Base-by-base conservation (phyloP, 257 asterid species). In the Ophiorrhiza pumila region DNA sequence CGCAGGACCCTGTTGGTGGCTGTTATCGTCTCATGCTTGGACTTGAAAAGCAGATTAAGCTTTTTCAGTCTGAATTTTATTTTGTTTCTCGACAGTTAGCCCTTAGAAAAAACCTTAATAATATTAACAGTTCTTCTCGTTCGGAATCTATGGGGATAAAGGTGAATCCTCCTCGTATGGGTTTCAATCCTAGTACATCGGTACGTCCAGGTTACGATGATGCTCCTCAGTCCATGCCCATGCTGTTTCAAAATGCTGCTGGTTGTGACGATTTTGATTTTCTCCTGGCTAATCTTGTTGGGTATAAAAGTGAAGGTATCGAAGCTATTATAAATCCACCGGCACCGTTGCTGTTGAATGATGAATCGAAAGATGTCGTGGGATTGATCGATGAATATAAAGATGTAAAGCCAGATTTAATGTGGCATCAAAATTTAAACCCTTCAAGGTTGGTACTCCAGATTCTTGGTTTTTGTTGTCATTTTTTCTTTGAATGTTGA, bases 1-100 rank as follows among this genome's bases (percentile, higher is more conserved):
- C 85, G 2, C 18, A 0, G 1, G 61, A 85, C 34, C 89, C 84
- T 1, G 91, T 73, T 20, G 85, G 84, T 10, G 96, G 96, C 2
- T 82, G 89, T 47, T 6, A 0, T 47, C 49, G 71, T 0, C 2
- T 71, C 0, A 55, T 80, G 0, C 1, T 4, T 1, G 68, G 76
- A 0, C 47, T 87, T 0, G 39, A 45, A 0, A 14, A 60, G 0
- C 37, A 50, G 60, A 56, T 85, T 0, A 0, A 35, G 0, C 0
- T 22, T 0, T 71, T 29, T 49, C 3, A 2, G 4, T n/a, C 39
- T 0, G 83, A 87, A 58, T 47, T 83, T 32, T 37, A 69, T 13
- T 13, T 39, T 23, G 73, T 80, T 49, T 60, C 1, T 2, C 42
- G 7, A 2, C 47, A 61, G 17, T 43, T 84, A 13, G 78, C 65